Percentiles rank a stretch among this genome's conserved stretches.
Conservation (phyloP, 2,329 filamentous ascomycete species). For the Lachnum nothofagi region DNA sequence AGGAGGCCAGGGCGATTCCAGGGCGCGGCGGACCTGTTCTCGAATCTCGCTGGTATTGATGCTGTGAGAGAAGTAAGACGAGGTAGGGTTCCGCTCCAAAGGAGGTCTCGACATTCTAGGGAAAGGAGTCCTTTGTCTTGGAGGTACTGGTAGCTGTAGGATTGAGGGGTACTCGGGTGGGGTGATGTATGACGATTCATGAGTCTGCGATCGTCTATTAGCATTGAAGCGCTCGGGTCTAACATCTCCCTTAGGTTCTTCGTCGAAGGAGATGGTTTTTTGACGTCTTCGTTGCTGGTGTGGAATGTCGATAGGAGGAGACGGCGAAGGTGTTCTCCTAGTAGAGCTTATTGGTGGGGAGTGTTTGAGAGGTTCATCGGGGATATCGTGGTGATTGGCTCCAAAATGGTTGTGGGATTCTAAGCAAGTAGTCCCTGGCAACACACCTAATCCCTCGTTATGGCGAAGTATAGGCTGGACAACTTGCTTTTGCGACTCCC, state of each 20-base stretch:
- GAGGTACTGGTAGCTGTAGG: constrained; percentile 8
- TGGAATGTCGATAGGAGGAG: neutral
- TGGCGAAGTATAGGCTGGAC: neutral
- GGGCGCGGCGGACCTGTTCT: neutral
- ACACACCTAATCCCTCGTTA: neutral
- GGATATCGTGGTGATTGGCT: neutral
- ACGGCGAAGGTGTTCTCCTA: neutral
- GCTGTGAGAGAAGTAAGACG: constrained; percentile 8
- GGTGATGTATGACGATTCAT: constrained; percentile 4
- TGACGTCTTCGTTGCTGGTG: neutral
- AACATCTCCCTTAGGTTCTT: constrained; percentile 1
- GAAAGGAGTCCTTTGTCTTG: constrained; percentile 16
- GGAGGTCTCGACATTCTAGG: constrained; percentile 8
- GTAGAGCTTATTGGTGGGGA: neutral
- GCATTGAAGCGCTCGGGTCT: neutral
- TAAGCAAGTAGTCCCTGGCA: neutral
- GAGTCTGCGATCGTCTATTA: constrained; percentile 6
- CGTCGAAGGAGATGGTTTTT: constrained; percentile 6
- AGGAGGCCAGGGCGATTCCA: neutral
- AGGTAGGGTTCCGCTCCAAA: neutral
- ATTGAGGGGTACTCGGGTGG: constrained; percentile 1
- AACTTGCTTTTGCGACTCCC: constrained; percentile 6
- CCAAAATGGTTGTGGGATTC: neutral
- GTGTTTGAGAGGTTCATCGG: neutral
- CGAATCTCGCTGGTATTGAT: neutral